Base-by-base conservation (phyloP, 441 rosid species). In the Hypseocharis bilobata region DNA sequence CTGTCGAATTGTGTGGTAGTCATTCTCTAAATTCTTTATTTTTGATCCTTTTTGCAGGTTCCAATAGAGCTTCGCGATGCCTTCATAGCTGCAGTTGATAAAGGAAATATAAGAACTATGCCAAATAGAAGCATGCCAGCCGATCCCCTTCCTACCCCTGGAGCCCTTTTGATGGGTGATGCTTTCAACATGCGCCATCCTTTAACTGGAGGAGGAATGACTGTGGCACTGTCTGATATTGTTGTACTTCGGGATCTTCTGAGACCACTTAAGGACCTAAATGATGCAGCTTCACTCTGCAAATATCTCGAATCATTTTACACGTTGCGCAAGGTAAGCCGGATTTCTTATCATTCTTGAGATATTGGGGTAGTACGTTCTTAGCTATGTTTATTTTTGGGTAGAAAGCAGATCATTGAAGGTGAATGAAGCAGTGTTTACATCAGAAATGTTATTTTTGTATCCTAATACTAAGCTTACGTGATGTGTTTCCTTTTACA, bases 161-260 rank as follows among this genome's bases (percentile, higher is more conserved):
- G 75, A 17, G 70, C 75, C n/a, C 61, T 71, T 47, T 69, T 71
- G 29, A 66, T 71, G 62, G 75, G 75, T 60, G 75, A 71, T 32
- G 75, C 75, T 2, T 71, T 71, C 47, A 71, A 71, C 70, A 71
- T 71, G 75, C 56, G 75, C 16, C 75, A 71, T 54, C 75, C 75
- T n/a, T 30, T 71, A 25, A 71, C 70, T 0, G 75, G 75, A 16
- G 75, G 75, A 52, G 75, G 70, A 51, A 71, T 71, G 70, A 71
- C 75, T 0, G 75, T 71, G 56, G 75, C 70, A 0, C 57, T 71
- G 0, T 71, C 75, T 10, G 75, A 71, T 25, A 62, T 71, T 32
- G 70, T 29, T 10, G 66, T 71, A 14, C 66, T 71, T 2, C 16
- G 67, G 6, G 20, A 71, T 47, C 70, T 71, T 29, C 75, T 71